Percentiles rank a stretch among this genome's conserved stretches.
phyloP scores from a whole-genome alignment of 345 rosid genomes.

The Salix purpurea region DNA sequence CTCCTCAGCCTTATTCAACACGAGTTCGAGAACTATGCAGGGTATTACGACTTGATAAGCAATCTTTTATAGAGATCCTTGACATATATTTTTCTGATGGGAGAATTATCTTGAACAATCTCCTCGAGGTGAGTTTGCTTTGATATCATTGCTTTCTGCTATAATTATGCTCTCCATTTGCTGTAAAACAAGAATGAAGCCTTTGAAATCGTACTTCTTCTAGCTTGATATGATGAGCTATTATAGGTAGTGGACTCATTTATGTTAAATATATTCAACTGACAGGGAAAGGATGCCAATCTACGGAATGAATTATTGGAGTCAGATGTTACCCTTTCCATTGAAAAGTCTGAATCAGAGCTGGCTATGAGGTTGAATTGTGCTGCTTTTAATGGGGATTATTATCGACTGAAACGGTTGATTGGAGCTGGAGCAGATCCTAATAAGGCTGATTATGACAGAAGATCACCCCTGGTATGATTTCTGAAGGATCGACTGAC shows the following conservation, averaged over 20 bases:
- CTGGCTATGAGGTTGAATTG: slow-evolving; percentile 61
- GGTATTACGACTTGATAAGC: slow-evolving; percentile 65
- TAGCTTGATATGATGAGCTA: slow-evolving; percentile 3
- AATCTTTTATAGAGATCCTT: slow-evolving; percentile 60
- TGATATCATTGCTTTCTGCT: neutral
- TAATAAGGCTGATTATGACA: slow-evolving; percentile 59
- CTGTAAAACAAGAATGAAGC: neutral
- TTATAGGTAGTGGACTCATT: neutral
- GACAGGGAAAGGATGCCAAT: slow-evolving; percentile 61
- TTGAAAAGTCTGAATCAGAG: slow-evolving; percentile 68
- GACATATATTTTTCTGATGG: slow-evolving; percentile 71
- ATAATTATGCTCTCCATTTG: neutral
- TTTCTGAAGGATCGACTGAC: neutral
- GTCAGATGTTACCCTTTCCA: slow-evolving; percentile 60
- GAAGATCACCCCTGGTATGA: slow-evolving; percentile 81
- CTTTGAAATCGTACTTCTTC: neutral
- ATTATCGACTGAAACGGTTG: slow-evolving; percentile 54
- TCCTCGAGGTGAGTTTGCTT: slow-evolving; percentile 46
- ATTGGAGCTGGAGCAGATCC: slow-evolving; percentile 71
- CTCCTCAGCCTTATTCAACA: slow-evolving; percentile 56
- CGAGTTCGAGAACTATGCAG: slow-evolving; percentile 55
- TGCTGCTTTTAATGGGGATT: slow-evolving; percentile 62
- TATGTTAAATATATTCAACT: slow-evolving; percentile 1
- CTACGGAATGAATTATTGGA: slow-evolving; percentile 47
- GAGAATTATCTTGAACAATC: slow-evolving; percentile 60